Evolutionary conservation across 2,329 filamentous ascomycete species (phyloP), one percentile per base, ranked within the genome.

Genomic region (Ophiostoma populinum): DNA sequence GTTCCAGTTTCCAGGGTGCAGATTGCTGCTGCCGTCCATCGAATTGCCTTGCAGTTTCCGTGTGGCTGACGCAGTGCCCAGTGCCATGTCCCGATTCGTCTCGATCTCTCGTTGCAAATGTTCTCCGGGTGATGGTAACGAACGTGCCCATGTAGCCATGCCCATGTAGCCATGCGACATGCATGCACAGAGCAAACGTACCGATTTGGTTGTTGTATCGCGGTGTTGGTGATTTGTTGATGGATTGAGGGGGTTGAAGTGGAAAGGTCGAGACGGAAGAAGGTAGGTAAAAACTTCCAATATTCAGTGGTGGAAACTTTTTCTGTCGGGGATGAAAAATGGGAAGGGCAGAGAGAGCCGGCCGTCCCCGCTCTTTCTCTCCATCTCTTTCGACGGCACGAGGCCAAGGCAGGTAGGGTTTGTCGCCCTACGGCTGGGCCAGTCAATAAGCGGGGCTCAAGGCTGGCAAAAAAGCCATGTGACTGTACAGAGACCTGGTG

Each of bases 181-280:
- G n/a, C n/a, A n/a, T n/a, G n/a, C n/a, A n/a, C n/a, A n/a, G n/a
- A n/a, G n/a, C n/a, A 41, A 45, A 62, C 61, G 49, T 62, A 67
- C 63, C 62, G 62, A 63, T 61, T 62, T 59, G 55, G 59, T 47
- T 53, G 47, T 49, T 41, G 39, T 42, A 59, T 59, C 56, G 55
- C 56, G 52, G 54, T 51, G 52, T 52, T 49, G 56, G 52, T 49
- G 53, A 31, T 40, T 40, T 34, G 33, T 34, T 37, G 40, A 31
- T 36, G 19, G 38, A 38, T 36, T 21, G 30, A 28, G 32, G 40
- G 39, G 36, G 40, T 40, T 29, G 35, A 24, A 40, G 39, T 32
- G 30, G 30, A 32, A 32, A 32, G 30, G 30, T 37, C 35, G 33
- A 28, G 33, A 35, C 29, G 7, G 22, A 21, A 16, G 20, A 32